phyloP scores from a whole-genome alignment of 306 rosid genomes.

The Gillenia trifoliata region DNA sequence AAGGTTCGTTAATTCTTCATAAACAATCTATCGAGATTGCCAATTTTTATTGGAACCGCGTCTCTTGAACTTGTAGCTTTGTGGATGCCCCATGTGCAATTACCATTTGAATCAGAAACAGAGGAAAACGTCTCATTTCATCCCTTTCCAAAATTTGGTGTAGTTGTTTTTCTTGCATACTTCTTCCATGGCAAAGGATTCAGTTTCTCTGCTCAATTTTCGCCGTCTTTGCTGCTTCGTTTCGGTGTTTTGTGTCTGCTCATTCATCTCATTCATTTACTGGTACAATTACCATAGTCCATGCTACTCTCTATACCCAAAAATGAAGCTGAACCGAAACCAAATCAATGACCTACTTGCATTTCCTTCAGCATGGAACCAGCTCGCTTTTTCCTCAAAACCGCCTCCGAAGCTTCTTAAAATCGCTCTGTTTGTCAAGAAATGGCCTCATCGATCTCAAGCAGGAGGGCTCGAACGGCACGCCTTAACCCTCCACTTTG shows the following conservation, averaged over 20 bases:
- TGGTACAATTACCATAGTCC: constrained; percentile 43
- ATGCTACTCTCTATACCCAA: constrained; percentile 33
- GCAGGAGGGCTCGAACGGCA: constrained; percentile 81
- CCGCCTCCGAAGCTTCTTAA: constrained; percentile 46
- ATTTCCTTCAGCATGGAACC: constrained; percentile 62
- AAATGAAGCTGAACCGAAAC: constrained; percentile 24
- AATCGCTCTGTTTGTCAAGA: constrained; percentile 70
- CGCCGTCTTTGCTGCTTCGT: constrained; percentile 28
- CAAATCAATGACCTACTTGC: constrained; percentile 41
- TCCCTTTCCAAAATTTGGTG: neutral
- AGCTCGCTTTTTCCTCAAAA: constrained; percentile 37
- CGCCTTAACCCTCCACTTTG: constrained; percentile 67
- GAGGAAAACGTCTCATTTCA: neutral
- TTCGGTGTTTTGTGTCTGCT: constrained; percentile 31
- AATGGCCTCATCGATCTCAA: constrained; percentile 64
- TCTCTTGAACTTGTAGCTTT: neutral
- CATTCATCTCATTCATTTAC: constrained; percentile 35
- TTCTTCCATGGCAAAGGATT: constrained; percentile 46
- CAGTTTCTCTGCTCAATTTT: constrained; percentile 28
- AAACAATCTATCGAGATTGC: constrained; percentile 8
- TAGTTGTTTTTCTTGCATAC: constrained; percentile 5
- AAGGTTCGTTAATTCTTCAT: constrained; percentile 16
- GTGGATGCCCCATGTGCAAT: constrained; percentile 27
- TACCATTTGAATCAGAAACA: constrained; percentile 12
- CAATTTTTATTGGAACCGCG: neutral